Conservation (phyloP, 257 asterid species). For the Agastache rugosa region DNA sequence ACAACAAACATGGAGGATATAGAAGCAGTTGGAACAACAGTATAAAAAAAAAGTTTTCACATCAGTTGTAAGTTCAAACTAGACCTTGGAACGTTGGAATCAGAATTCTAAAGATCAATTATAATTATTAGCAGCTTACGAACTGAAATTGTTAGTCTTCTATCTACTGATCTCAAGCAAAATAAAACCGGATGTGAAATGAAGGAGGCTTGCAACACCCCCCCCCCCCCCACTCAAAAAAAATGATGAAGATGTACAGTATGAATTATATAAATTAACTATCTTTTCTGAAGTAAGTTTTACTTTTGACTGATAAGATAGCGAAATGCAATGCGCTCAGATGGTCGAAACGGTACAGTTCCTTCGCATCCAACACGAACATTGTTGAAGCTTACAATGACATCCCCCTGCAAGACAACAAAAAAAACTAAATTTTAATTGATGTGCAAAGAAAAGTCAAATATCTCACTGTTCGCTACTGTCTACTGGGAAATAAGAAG, state of each 20-base stretch:
- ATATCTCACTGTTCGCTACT: conserved; percentile 19
- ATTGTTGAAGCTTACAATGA: conserved; percentile 85
- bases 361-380: conserved; percentile 94
- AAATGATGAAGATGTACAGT: conserved; percentile 12
- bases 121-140: neutral
- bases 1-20: neutral
- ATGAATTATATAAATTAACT: conserved; percentile 26
- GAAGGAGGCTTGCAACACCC: no score
- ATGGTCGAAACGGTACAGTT: conserved; percentile 90
- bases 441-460: neutral
- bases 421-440: conserved; percentile 28
- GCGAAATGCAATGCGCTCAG: conserved; percentile 96
- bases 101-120: no score
- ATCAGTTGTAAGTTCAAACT: neutral
- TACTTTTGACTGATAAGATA: conserved; percentile 90
- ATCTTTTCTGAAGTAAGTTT: conserved; percentile 28
- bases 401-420: conserved; percentile 77
- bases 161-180: neutral
- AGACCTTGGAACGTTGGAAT: no score
- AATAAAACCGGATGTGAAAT: neutral
- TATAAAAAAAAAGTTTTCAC: no score
- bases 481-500: neutral
- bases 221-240: neutral
- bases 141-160: conserved; percentile 5
- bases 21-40: neutral